phyloP scores from a whole-genome alignment of 2,329 filamentous ascomycete species.

The Colletotrichum scovillei region DNA sequence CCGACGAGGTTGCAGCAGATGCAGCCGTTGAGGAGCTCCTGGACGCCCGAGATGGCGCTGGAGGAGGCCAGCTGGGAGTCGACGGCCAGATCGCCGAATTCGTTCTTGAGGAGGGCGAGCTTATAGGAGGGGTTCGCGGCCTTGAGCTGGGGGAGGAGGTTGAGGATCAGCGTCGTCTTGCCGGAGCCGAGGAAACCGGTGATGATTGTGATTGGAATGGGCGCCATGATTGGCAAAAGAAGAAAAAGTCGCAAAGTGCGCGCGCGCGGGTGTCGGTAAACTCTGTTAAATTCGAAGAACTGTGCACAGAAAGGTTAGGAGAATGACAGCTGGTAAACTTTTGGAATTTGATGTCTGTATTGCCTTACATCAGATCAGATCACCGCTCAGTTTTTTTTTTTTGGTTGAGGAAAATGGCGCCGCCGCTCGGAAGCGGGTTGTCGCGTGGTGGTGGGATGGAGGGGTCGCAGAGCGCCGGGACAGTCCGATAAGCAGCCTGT shows the following conservation, averaged over 20 bases:
- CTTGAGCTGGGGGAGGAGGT: slow-evolving; percentile 89
- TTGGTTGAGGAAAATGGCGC: slow-evolving; percentile 31
- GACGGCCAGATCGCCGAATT: slow-evolving; percentile 94
- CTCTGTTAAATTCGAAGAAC: background rate
- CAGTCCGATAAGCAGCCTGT: slow-evolving; percentile 7
- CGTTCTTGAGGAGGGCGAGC: slow-evolving; percentile 95
- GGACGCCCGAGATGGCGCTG: slow-evolving; percentile 86
- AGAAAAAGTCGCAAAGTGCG: background rate
- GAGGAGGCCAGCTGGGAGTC: slow-evolving; percentile 91
- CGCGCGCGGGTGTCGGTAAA: background rate
- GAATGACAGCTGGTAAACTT: background rate
- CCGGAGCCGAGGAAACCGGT: slow-evolving; percentile 97
- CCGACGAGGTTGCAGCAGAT: slow-evolving; percentile 99
- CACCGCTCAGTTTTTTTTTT: slow-evolving; percentile 24
- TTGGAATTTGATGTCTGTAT: slow-evolving; percentile 26
- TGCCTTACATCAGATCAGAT: slow-evolving; percentile 9
- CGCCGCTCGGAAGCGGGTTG: slow-evolving; percentile 11
- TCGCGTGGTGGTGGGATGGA: slow-evolving; percentile 17
- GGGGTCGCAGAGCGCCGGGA: background rate
- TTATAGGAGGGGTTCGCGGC: slow-evolving; percentile 80
- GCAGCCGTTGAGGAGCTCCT: slow-evolving; percentile 94
- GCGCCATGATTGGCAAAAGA: slow-evolving; percentile 59
- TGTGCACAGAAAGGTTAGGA: background rate
- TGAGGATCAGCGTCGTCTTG: slow-evolving; percentile 95
- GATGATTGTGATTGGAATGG: slow-evolving; percentile 91